Evolutionary conservation across 352 stramenopile species (phyloP).

Genomic region (Globisporangium uncinulatum): DNA sequence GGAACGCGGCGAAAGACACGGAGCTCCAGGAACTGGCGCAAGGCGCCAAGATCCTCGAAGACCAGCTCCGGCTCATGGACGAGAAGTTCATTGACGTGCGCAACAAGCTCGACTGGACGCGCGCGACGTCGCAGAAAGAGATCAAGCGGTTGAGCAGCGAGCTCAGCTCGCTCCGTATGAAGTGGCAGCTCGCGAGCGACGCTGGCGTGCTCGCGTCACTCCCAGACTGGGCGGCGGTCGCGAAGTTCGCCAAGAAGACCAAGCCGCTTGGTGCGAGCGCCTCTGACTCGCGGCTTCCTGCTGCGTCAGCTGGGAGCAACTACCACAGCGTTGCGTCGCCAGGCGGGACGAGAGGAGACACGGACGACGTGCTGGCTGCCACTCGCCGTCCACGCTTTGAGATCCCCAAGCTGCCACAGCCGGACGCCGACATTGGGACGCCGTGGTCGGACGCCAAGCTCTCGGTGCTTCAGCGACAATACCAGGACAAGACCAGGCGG

Average conservation of each 20-base stretch:
- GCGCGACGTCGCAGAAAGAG: slow-evolving; percentile 82
- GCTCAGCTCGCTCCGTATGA: slow-evolving; percentile 58
- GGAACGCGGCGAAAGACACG: slow-evolving; percentile 76
- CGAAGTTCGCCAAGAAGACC: slow-evolving; percentile 24
- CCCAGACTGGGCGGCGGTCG: slow-evolving; percentile 35
- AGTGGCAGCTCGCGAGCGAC: slow-evolving; percentile 70
- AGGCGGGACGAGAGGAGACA: slow-evolving; percentile 4
- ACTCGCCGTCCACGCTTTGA: slow-evolving; percentile 36
- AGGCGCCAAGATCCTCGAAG: slow-evolving; percentile 91
- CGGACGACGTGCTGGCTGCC: slow-evolving; percentile 21
- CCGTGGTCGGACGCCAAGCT: slow-evolving; percentile 77
- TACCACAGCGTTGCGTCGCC: slow-evolving; percentile 17
- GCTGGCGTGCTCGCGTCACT: slow-evolving; percentile 33
- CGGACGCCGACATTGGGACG: slow-evolving; percentile 45
- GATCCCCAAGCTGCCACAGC: slow-evolving; percentile 73
- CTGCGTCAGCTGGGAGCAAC: slow-evolving; percentile 11
- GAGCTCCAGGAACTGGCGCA: slow-evolving; percentile 90
- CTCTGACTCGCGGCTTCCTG: slow-evolving; percentile 44
- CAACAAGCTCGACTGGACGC: slow-evolving; percentile 94
- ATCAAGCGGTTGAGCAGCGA: slow-evolving; percentile 63
- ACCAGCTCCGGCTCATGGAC: slow-evolving; percentile 96
- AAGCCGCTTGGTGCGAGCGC: slow-evolving; percentile 37
- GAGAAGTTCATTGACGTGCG: slow-evolving; percentile 96
- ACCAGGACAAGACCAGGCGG: slow-evolving; percentile 17
- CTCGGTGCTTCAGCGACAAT: slow-evolving; percentile 32